Evolutionary conservation across 1,284 basidiomycete genomes (phyloP).

Genomic region (Cryptococcus sp.): DNA sequence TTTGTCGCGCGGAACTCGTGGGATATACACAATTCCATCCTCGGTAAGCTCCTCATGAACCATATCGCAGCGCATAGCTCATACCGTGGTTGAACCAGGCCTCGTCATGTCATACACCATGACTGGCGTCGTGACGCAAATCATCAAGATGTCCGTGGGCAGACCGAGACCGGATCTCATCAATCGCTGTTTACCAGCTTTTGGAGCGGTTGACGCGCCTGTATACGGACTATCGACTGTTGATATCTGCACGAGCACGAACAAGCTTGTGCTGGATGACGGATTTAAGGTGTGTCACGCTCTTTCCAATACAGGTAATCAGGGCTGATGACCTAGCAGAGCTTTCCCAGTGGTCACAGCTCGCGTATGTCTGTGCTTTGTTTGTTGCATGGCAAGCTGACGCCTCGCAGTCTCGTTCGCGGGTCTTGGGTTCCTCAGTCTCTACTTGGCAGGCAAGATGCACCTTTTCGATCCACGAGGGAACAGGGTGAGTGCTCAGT

Average conservation of each 20-base stretch:
- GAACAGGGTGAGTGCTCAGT: constrained; percentile 62
- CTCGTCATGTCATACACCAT: constrained; percentile 68
- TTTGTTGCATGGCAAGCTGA: not conserved
- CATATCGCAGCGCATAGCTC: not conserved
- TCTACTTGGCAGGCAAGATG: constrained; percentile 87
- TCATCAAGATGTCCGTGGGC: constrained; percentile 76
- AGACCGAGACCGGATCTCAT: constrained; percentile 84
- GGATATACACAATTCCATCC: constrained; percentile 80
- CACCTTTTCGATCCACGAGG: constrained; percentile 84
- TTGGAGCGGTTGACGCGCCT: constrained; percentile 65
- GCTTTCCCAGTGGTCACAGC: constrained; percentile 87
- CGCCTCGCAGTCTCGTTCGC: constrained; percentile 74
- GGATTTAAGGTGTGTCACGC: constrained; percentile 68
- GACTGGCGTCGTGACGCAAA: constrained; percentile 78
- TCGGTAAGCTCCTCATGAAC: constrained; percentile 58
- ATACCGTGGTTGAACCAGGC: constrained; percentile 57
- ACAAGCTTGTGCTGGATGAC: constrained; percentile 65
- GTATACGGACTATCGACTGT: constrained; percentile 72
- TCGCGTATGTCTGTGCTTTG: constrained; percentile 32
- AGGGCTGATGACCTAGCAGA: constrained; percentile 45
- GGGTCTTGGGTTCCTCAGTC: constrained; percentile 83
- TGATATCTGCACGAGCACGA: constrained; percentile 74
- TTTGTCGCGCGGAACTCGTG: constrained; percentile 75
- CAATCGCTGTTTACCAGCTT: constrained; percentile 74
- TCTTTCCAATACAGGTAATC: not conserved